Conservation (phyloP, 768 basidiomycete species). For the Phanerochaete carnosa region DNA sequence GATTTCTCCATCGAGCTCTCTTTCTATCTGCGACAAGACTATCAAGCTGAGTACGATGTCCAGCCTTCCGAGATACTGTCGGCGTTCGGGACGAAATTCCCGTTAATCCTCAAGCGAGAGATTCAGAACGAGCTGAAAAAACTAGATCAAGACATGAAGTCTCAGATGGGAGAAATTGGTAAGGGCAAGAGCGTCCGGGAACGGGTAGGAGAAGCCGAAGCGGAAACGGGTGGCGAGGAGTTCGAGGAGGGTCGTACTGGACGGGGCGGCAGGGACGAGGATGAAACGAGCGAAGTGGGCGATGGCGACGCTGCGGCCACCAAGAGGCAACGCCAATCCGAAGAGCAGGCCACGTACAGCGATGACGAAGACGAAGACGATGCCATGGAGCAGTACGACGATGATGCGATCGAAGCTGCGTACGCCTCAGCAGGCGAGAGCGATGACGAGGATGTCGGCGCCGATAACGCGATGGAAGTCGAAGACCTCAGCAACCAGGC, state of each 20-base stretch:
- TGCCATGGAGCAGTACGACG: conserved; percentile 45
- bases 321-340: conserved; percentile 67
- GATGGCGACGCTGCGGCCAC: conserved; percentile 82
- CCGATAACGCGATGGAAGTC: conserved; percentile 29
- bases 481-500: conserved; percentile 37
- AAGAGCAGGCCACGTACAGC: conserved; percentile 76
- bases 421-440: conserved; percentile 44
- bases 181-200: conserved; percentile 60
- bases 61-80: conserved; percentile 67
- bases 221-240: conserved; percentile 48
- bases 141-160: conserved; percentile 73
- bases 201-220: conserved; percentile 40
- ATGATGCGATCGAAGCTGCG: conserved; percentile 58
- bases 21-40: conserved; percentile 87
- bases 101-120: conserved; percentile 79
- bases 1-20: conserved; percentile 77
- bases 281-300: conserved; percentile 72
- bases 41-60: conserved; percentile 78
- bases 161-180: conserved; percentile 78
- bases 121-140: conserved; percentile 84
- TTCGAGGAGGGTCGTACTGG: conserved; percentile 48
- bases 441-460: conserved; percentile 28
- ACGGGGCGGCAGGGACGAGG: conserved; percentile 45
- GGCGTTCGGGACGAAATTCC: conserved; percentile 72
- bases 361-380: conserved; percentile 68